Evolutionary conservation across 306 rosid genomes (phyloP).

Genomic region (Lagenaria siceraria): DNA sequence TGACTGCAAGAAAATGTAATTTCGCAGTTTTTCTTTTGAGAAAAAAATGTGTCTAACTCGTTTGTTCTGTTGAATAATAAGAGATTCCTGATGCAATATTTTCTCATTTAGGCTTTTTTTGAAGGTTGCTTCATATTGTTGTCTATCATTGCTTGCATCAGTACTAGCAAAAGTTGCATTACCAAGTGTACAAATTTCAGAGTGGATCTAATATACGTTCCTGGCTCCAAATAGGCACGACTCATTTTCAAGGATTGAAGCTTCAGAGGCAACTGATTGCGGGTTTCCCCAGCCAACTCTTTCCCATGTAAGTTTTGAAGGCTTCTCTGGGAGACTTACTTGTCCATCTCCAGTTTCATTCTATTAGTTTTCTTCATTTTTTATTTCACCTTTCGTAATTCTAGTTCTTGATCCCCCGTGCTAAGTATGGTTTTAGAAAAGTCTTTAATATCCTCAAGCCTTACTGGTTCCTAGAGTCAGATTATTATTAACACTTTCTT

Average conservation of each 20-base stretch:
- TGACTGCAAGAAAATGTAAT: not conserved
- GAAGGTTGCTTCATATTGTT: not conserved
- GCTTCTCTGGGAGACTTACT: not conserved
- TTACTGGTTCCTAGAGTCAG: not conserved
- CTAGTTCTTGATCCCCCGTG: not conserved
- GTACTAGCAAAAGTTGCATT: not conserved
- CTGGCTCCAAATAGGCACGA: not conserved
- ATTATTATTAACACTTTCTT: not conserved
- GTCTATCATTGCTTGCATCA: not conserved
- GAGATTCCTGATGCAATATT: slow-evolving; percentile 6
- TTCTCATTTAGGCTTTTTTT: not conserved
- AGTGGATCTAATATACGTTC: not conserved
- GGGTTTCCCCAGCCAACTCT: not conserved
- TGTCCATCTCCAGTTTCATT: not conserved
- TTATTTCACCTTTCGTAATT: not conserved
- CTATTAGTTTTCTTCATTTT: not conserved
- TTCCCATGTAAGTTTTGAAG: not conserved
- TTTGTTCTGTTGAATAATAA: not conserved
- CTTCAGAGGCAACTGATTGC: not conserved
- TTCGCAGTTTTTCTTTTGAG: not conserved
- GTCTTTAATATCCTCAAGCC: not conserved
- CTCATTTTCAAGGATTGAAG: not conserved
- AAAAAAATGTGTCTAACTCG: not conserved
- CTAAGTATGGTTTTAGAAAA: not conserved
- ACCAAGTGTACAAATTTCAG: not conserved